phyloP scores from a whole-genome alignment of 345 rosid genomes.

The Psidium friedrichsthalianum region DNA sequence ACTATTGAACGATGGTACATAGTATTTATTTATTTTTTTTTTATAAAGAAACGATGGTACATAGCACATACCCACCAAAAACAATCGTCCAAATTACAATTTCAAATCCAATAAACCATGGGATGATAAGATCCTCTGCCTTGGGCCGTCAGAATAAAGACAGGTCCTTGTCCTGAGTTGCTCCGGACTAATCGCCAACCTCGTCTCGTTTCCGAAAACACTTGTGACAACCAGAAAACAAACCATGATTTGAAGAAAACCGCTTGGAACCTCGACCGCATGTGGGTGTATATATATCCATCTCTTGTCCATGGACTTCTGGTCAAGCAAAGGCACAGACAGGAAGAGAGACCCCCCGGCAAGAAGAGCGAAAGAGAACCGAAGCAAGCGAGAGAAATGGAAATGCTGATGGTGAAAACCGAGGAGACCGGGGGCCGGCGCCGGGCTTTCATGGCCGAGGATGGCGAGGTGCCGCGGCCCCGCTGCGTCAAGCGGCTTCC shows the following conservation, averaged over 20 bases:
- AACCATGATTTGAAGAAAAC: neutral
- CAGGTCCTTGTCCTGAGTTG: neutral
- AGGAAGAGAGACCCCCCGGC: neutral
- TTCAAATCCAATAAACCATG: neutral
- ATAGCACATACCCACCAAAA: neutral
- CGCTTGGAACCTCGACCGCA: neutral
- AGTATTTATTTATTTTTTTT: too few species aligned
- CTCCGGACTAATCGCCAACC: neutral
- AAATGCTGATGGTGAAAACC: conserved; percentile 24
- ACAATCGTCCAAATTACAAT: neutral
- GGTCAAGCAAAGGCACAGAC: neutral
- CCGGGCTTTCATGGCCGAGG: neutral
- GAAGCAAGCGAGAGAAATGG: conserved; percentile 9
- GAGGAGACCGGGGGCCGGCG: conserved; percentile 18
- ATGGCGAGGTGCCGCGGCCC: neutral
- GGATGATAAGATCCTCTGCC: neutral
- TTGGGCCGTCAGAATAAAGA: neutral
- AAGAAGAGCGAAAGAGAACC: neutral
- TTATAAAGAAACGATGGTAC: neutral
- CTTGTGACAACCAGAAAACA: neutral
- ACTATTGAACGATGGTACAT: neutral
- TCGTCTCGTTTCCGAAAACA: neutral
- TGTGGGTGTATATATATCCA: neutral
- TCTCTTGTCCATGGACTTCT: neutral
- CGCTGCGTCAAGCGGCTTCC: neutral